A percentile compares a stretch with the other conserved stretches of the same genome.
Evolutionary conservation across 192 early-diverging fungal genomes (phyloP).

Genomic region (Coemansia reversa): DNA sequence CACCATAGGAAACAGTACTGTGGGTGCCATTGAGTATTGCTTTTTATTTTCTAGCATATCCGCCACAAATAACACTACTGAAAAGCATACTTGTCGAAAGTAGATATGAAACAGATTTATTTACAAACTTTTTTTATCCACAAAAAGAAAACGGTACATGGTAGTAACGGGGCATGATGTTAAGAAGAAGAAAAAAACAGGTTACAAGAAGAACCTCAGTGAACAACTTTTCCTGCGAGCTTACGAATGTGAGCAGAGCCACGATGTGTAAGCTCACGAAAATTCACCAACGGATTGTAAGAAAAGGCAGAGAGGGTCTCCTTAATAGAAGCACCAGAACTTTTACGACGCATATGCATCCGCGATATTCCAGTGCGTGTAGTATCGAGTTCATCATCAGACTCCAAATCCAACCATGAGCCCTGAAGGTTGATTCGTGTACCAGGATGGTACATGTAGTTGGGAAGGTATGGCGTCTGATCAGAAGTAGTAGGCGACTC

Average conservation of each 20-base stretch:
- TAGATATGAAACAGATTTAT: too few species aligned
- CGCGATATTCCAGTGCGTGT: neutral
- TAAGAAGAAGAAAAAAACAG: neutral
- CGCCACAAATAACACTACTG: too few species aligned
- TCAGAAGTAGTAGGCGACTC: conserved; percentile 3
- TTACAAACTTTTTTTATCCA: too few species aligned
- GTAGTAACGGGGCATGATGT: neutral
- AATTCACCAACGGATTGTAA: conserved; percentile 10
- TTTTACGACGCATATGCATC: conserved; percentile 28
- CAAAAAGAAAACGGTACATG: neutral
- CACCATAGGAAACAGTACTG: too few species aligned
- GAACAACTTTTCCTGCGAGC: conserved; percentile 12
- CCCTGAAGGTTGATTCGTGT: conserved; percentile 34
- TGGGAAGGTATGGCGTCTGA: neutral
- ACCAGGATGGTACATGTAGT: neutral
- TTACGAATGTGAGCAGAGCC: conserved; percentile 26
- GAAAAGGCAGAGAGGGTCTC: neutral
- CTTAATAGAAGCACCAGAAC: conserved; percentile 20
- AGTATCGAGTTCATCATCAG: conserved; percentile 16
- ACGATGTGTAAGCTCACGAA: conserved; percentile 24
- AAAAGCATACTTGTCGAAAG: neutral
- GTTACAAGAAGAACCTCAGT: neutral
- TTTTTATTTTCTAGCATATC: neutral
- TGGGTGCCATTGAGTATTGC: neutral
- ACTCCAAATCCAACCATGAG: conserved; percentile 41